Conservation (phyloP, 2,329 filamentous ascomycete genomes). For the Scolecobasidium constrictum region DNA sequence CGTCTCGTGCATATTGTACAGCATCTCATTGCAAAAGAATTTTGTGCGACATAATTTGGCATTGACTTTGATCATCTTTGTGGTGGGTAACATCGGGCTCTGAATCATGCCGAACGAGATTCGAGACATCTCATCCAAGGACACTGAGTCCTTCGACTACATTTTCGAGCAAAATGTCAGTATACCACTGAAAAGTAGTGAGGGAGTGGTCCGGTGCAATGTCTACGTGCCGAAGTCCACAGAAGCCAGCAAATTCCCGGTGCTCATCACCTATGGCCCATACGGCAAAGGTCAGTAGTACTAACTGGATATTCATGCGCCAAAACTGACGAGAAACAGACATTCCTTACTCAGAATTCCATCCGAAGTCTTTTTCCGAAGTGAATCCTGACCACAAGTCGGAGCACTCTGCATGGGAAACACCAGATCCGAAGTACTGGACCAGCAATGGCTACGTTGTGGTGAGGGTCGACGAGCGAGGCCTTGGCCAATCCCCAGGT, state of each 20-base stretch:
- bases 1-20: too few species aligned
- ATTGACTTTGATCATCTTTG: too few species aligned
- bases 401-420: conserved; percentile 35
- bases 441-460: conserved; percentile 24
- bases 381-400: conserved; percentile 29
- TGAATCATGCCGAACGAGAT: conserved; percentile 14
- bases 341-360: conserved; percentile 27
- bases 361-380: conserved; percentile 36
- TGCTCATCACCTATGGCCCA: conserved; percentile 60
- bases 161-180: conserved; percentile 40
- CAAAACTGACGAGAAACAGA: conserved; percentile 5
- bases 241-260: conserved; percentile 37
- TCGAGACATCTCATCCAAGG: conserved; percentile 22
- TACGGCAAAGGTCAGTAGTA: conserved; percentile 66
- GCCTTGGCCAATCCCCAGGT: conserved; percentile 41
- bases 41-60: too few species aligned
- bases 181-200: conserved; percentile 29
- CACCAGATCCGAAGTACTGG: conserved; percentile 30
- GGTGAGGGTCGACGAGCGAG: conserved; percentile 39
- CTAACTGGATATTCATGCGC: conserved; percentile 18
- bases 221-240: conserved; percentile 36
- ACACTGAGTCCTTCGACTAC: conserved; percentile 30
- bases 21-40: too few species aligned
- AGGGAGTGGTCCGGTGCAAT: conserved; percentile 37
- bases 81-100: too few species aligned